Evolutionary conservation across 306 rosid species (phyloP).

Genomic region (Abrus pulchellus): DNA sequence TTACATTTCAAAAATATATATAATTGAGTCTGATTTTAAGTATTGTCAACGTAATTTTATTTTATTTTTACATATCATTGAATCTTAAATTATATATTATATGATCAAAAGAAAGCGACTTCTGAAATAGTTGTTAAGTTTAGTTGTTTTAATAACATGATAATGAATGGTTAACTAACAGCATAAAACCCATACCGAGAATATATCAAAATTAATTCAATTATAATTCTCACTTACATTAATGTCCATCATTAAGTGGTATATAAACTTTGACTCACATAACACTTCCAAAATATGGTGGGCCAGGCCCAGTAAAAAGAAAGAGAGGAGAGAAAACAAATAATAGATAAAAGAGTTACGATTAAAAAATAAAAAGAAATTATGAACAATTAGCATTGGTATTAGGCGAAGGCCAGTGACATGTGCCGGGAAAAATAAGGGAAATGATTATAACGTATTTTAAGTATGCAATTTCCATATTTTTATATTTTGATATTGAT

Average conservation of each 20-base stretch:
- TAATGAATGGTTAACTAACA: conserved; percentile 3
- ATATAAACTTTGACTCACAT: conserved; percentile 23
- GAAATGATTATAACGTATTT: conserved; percentile 18
- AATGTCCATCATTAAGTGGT: conserved; percentile 1
- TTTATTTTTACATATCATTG: neutral
- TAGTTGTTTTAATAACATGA: neutral
- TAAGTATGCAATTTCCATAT: neutral
- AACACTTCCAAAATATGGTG: neutral
- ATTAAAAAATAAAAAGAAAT: neutral
- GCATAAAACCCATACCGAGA: neutral
- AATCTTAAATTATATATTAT: neutral
- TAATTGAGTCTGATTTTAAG: too few relatives aligned
- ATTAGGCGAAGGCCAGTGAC: neutral
- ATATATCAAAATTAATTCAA: neutral
- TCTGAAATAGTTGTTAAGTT: neutral
- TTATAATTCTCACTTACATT: neutral
- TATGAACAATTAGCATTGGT: neutral
- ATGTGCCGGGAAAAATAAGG: conserved; percentile 32
- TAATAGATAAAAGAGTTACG: neutral
- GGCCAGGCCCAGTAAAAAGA: neutral
- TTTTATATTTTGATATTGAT: conserved; percentile 30
- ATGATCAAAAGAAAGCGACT: neutral
- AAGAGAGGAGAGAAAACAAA: neutral
- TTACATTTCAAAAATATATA: too few relatives aligned
- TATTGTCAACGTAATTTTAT: too few relatives aligned